These are phyloP conservation scores for Colletotrichum nymphaeae DNA, from an alignment of 2,329 filamentous ascomycete genomes.

Conservation along the genomic window DNA sequence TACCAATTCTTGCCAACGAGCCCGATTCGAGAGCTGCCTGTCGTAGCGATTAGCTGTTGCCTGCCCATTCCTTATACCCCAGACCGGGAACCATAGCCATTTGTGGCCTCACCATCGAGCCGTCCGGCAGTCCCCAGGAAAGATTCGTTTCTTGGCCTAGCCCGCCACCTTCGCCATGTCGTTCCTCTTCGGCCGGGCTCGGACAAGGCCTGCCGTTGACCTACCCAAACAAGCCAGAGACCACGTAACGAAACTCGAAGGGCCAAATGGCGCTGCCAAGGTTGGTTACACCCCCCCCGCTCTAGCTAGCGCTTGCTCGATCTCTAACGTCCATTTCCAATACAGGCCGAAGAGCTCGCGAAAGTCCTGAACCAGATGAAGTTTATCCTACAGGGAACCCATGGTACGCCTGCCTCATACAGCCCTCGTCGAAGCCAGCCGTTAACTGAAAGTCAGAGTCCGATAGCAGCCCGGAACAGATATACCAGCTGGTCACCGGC, in stretches of 20 bases:
- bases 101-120: not conserved
- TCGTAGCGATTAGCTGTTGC: not conserved
- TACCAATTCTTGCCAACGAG: not conserved
- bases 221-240: constrained; percentile 68
- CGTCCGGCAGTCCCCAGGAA: not conserved
- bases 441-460: constrained; percentile 67
- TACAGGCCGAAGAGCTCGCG: constrained; percentile 85
- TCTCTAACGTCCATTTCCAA: constrained; percentile 37
- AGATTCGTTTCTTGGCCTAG: not conserved
- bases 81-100: not conserved
- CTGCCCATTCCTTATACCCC: not conserved
- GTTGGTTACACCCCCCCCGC: constrained; percentile 43
- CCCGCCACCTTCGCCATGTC: constrained; percentile 53
- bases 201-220: constrained; percentile 63
- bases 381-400: constrained; percentile 89
- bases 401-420: constrained; percentile 66
- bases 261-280: constrained; percentile 59
- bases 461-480: constrained; percentile 87
- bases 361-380: constrained; percentile 93
- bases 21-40: not conserved
- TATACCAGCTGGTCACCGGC: constrained; percentile 85
- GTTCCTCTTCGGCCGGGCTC: constrained; percentile 66
- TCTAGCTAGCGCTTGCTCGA: constrained; percentile 28
- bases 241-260: constrained; percentile 63
- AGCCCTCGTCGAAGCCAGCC: not conserved